Evolutionary conservation across 2,329 filamentous ascomycete genomes (phyloP), one percentile per base, ranked within the genome.

Genomic region (Diaporthe longicolla): DNA sequence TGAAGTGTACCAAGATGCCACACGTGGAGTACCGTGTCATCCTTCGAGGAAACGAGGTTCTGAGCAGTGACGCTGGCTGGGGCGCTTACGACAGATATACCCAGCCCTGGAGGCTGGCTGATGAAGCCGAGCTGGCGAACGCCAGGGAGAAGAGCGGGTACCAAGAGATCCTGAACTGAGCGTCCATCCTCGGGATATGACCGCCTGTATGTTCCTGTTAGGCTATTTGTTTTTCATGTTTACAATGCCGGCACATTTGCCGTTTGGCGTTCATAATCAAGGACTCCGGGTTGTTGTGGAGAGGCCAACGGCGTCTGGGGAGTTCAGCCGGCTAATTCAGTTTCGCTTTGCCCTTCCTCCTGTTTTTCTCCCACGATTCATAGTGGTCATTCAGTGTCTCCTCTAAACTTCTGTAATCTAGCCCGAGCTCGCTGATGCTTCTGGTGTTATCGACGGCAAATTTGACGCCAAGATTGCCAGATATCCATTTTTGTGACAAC

Each of bases 21-120:
- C 48, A 76, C 15, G 75, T 75, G 5, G 77, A 78, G 71, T 77
- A 77, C 29, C 68, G 76, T 15, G 32, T 78, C 24, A 73, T 78
- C 9, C 24, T 78, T 50, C 73, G 77, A n/a, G 77, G 77, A 35
- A 68, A 48, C 4, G 76, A 78, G 63, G 72, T 71, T 3, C 72
- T 65, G 63, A 26, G 26, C 9, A 77, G 70, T 59, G 72, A 77
- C 24, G 71, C 73, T 55, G 77, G 77, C 24, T 78, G 77, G 76
- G 73, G 73, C 4, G 45, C 55, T 10, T 76, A 76, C 50, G 77
- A 78, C 37, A 72, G 77, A 74, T 78, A 78, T 32, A 74, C 74
- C 26, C 69, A 71, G 63, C 76, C 77, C 5, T 77, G 74, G 76
- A 71, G 69, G 66, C 43, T 59, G 9, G 74, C 71, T 17, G 76